Evolutionary conservation across 1,139 yeast genomes (phyloP), one percentile per base, ranked within the genome.

Genomic region (Meyerozyma sp.): DNA sequence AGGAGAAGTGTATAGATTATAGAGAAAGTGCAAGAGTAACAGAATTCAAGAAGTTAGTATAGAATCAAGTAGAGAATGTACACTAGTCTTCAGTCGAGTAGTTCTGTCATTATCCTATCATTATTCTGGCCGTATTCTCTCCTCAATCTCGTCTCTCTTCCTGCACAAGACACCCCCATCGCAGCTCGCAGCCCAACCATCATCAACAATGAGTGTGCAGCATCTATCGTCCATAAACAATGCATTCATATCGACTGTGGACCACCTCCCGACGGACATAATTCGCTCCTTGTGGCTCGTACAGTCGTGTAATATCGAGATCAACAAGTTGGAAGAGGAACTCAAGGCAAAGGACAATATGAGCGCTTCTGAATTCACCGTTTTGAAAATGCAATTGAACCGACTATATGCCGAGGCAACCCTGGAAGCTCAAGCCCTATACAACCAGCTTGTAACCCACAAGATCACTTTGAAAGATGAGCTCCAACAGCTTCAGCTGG

Each of bases 281-380:
- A 62, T 72, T 27, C 66, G 78, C 40, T 69, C 76, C 2, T 53
- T 72, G 11, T 73, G 78, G 78, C 52, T 72, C n/a, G 58, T 72
- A 3, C 78, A 73, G 46, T 56, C 68, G 18, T 60, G 72, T 41
- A 73, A 72, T 45, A 51, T 70, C 25, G 49, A 55, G 11, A 55
- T 66, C 3, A 61, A 58, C 14, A 59, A 61, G 39, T 53, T 50
- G 36, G 53, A 53, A 46, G 47, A 50, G 5, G 53, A 50, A 37
- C 48, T 65, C 18, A 49, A 58, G 36, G 41, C 20, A 8, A 42
- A 44, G 29, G 44, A 45, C 40, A 27, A 41, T 10, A 44, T 46
- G 9, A 42, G 48, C 7, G 45, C 44, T 27, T 37, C 34, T 5
- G 49, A 51, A 18, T 48, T 55, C 13, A 41, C 47, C 7, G 36